Evolutionary conservation across 1,139 yeast species (phyloP), one percentile per base, ranked within the genome.

Genomic region (Saccharomyces hybrid): DNA sequence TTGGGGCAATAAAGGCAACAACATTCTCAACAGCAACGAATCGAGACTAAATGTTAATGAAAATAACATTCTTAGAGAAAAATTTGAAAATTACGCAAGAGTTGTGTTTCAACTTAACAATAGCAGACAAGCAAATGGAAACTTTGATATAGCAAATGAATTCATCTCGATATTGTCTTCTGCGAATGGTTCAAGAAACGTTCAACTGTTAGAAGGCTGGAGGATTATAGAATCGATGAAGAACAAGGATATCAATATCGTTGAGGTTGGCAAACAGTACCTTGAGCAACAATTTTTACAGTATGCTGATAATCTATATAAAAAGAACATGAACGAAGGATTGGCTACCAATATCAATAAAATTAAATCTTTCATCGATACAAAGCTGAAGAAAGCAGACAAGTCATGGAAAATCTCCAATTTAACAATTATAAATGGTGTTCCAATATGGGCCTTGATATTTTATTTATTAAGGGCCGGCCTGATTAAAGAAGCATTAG

Each of bases 361-460:
- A 65, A 80, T 88, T 50, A 78, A 80, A 54, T 83, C 86, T 41
- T 88, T 84, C 63, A 79, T 84, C 65, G 76, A 85, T 64, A 62
- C 70, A 68, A 70, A 77, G 66, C 63, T 74, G 55, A 77, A 79
- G 51, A 74, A 77, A 54, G 63, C 69, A 5, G 74, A 74, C 54
- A 79, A 78, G 11, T 70, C 74, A 38, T 82, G 85, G 83, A 75
- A 74, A 51, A 63, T 77, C 48, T 73, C 76, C 8, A 78, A 79
- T 56, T 62, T 85, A 52, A 79, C 84, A 41, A 73, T 83, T 56
- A 83, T 89, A 27, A 91, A 93, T 70, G 91, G 91, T 11, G 76
- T 81, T 1, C 98, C 98, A 4, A 80, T 93, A 23, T 93, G 99
- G 99, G 96, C 97, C 0, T 74, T 90, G 52, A 73, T 93, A 5